These are phyloP conservation scores for Lipomyces starkeyi DNA, from an alignment of 805 yeast species.

Conservation along the genomic window DNA sequence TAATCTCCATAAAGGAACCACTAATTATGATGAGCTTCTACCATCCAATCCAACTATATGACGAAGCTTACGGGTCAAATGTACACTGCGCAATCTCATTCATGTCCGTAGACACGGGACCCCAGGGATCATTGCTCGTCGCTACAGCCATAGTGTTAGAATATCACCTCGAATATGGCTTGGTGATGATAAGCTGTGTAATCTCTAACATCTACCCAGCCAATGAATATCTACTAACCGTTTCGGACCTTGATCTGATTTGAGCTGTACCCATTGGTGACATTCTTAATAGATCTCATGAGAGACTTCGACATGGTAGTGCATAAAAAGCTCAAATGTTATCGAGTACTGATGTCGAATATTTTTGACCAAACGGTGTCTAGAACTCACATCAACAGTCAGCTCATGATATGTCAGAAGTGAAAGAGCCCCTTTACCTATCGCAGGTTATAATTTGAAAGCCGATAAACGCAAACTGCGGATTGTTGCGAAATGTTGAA, in stretches of 20 bases:
- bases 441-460: too few relatives aligned
- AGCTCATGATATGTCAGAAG: too few relatives aligned
- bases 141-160: slow-evolving; percentile 50
- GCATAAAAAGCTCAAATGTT: background rate
- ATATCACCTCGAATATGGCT: background rate
- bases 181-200: background rate
- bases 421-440: too few relatives aligned
- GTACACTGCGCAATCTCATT: slow-evolving; percentile 80
- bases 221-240: slow-evolving; percentile 38
- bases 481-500: too few relatives aligned
- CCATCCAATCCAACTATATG: background rate
- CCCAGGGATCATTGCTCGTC: slow-evolving; percentile 83
- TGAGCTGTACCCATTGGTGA: slow-evolving; percentile 84
- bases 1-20: slow-evolving; percentile 80
- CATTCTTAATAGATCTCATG: slow-evolving; percentile 60
- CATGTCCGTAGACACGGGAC: slow-evolving; percentile 82
- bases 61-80: slow-evolving; percentile 55
- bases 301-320: slow-evolving; percentile 31
- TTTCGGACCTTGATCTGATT: slow-evolving; percentile 90
- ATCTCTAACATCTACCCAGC: background rate
- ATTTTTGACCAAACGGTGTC: background rate
- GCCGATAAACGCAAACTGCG: too few relatives aligned
- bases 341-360: background rate
- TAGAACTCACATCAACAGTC: background rate
- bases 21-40: slow-evolving; percentile 32